Evolutionary conservation across 83 land plant genomes (phyloP).

Genomic region (Picea abies): DNA sequence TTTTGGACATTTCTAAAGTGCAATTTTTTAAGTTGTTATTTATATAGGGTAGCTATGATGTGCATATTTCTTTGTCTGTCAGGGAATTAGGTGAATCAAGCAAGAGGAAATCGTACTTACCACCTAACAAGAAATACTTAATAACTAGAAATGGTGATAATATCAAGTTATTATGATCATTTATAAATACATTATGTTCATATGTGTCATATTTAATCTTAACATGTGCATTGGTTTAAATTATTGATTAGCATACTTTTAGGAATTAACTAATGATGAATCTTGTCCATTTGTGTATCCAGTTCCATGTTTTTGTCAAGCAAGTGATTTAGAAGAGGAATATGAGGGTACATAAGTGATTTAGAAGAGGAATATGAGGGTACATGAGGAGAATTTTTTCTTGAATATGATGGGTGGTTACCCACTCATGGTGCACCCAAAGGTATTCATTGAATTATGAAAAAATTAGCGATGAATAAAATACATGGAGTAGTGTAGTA

Average conservation of each 20-base stretch:
- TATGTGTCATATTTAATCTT: not conserved
- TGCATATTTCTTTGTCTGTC: not conserved
- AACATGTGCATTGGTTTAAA: not conserved
- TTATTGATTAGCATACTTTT: not conserved
- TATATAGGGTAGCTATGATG: not conserved
- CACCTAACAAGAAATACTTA: slow-evolving; percentile 82
- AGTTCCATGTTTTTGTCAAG: slow-evolving; percentile 95
- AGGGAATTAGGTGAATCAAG: slow-evolving; percentile 97
- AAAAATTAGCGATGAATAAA: too few relatives aligned
- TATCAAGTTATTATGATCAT: not conserved
- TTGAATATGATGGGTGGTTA: slow-evolving; percentile 91
- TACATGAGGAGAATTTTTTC: slow-evolving; percentile 90
- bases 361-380: slow-evolving; percentile 94
- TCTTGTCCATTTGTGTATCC: slow-evolving; percentile 14
- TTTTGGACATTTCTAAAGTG: not conserved
- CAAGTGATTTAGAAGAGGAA: slow-evolving; percentile 83
- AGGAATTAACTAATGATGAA: not conserved
- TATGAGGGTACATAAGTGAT: slow-evolving; percentile 92
- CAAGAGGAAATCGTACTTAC: slow-evolving; percentile 84
- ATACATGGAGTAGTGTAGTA: not conserved
- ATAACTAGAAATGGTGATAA: slow-evolving; percentile 90
- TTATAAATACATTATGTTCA: not conserved
- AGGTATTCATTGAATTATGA: slow-evolving; percentile 26
- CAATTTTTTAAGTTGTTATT: not conserved
- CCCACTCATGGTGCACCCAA: slow-evolving; percentile 94